phyloP scores from a whole-genome alignment of 768 basidiomycete species.

The Austroboletus festivus region DNA sequence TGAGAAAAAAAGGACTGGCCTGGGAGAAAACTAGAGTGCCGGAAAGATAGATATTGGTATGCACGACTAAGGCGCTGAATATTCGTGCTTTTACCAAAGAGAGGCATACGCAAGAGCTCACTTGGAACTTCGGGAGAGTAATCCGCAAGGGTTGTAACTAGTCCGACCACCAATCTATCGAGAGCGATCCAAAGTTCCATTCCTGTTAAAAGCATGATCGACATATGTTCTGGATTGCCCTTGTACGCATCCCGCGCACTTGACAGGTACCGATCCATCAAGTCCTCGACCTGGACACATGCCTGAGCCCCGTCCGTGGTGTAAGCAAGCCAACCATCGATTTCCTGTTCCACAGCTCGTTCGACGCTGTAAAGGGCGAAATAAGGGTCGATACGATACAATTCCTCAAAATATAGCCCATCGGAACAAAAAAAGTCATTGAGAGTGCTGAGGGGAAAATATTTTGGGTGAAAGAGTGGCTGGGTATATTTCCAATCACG shows the following conservation, averaged over 20 bases:
- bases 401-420: constrained; percentile 1
- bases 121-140: neutral
- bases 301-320: constrained; percentile 4
- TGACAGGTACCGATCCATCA: constrained; percentile 22
- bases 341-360: constrained; percentile 20
- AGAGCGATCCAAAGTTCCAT: constrained; percentile 37
- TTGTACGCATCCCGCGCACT: constrained; percentile 23
- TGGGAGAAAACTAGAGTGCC: constrained; percentile 18
- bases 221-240: constrained; percentile 36
- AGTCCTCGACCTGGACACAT: constrained; percentile 10
- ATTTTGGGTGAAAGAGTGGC: neutral
- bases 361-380: constrained; percentile 32
- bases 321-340: constrained; percentile 31
- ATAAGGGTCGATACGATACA: neutral
- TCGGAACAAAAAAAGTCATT: neutral
- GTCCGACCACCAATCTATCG: neutral
- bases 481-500: neutral
- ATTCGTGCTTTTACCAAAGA: constrained; percentile 16
- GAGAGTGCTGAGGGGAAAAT: neutral
- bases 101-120: constrained; percentile 27
- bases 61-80: neutral
- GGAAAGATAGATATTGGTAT: constrained; percentile 1
- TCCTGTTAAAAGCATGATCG: constrained; percentile 37
- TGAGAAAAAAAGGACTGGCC: constrained; percentile 33
- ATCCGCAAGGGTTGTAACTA: neutral